A percentile compares a stretch with the other conserved stretches of the same genome.
These are phyloP conservation scores for Colletotrichum destructivum DNA, from an alignment of 2,329 filamentous ascomycete genomes.

Conservation along the genomic window DNA sequence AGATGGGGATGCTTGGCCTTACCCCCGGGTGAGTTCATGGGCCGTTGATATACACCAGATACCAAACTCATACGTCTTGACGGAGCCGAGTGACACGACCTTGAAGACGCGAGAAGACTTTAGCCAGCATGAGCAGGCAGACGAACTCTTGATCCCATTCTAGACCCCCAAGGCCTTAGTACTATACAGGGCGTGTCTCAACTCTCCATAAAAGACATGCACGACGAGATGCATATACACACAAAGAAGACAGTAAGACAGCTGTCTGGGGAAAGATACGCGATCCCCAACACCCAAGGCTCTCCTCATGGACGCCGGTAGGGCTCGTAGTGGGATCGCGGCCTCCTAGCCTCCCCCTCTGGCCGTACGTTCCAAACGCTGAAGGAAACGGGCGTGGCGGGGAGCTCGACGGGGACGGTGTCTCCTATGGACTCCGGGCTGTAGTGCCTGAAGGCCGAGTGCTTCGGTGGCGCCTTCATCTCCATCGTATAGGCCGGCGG, in stretches of 20 bases:
- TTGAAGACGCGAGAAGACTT: conserved; percentile 2
- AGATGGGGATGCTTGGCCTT: neutral
- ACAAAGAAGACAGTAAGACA: neutral
- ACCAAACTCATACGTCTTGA: neutral
- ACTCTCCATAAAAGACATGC: conserved; percentile 12
- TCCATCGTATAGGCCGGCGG: conserved; percentile 30
- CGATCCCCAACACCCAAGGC: neutral
- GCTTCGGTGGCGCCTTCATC: conserved; percentile 12
- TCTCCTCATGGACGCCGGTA: conserved; percentile 33
- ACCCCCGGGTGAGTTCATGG: neutral
- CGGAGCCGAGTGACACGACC: too few relatives aligned
- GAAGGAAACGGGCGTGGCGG: conserved; percentile 40
- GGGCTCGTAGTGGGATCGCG: conserved; percentile 32
- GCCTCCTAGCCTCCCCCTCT: conserved; percentile 12
- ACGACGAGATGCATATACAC: neutral
- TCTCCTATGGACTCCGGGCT: conserved; percentile 36
- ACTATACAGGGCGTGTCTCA: conserved; percentile 32
- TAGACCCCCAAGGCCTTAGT: neutral
- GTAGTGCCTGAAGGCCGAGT: conserved; percentile 33
- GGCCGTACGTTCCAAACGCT: conserved; percentile 31
- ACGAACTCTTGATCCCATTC: conserved; percentile 15
- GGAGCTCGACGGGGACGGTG: conserved; percentile 28
- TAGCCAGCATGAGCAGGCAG: conserved; percentile 2
- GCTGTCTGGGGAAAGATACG: neutral
- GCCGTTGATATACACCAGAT: conserved; percentile 1